A percentile compares a stretch with the other conserved stretches of the same genome.
These are phyloP conservation scores for Iris pallida DNA, from an alignment of 116 monocot species.

Conservation along the genomic window DNA sequence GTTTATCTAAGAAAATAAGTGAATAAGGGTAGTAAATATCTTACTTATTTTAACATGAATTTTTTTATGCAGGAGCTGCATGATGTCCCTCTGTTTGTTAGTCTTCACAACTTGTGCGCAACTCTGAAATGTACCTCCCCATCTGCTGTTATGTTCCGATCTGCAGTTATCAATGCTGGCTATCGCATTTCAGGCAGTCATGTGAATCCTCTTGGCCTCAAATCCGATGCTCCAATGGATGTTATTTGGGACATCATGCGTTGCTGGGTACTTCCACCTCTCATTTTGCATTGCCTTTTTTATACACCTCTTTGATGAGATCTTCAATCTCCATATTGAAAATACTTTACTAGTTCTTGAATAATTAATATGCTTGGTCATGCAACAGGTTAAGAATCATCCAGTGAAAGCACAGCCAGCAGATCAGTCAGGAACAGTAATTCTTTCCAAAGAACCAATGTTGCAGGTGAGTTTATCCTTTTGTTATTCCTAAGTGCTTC, in stretches of 20 bases:
- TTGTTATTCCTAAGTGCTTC: neutral
- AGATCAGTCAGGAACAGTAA: slow-evolving; percentile 81
- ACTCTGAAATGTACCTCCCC: slow-evolving; percentile 87
- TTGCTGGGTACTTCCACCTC: slow-evolving; percentile 55
- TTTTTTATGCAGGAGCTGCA: slow-evolving; percentile 52
- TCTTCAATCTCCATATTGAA: neutral
- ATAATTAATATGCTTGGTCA: neutral
- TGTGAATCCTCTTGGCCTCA: slow-evolving; percentile 75
- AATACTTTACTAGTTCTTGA: neutral
- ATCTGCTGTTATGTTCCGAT: slow-evolving; percentile 67
- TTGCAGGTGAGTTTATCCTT: slow-evolving; percentile 49
- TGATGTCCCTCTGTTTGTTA: slow-evolving; percentile 83
- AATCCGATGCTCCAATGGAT: slow-evolving; percentile 84
- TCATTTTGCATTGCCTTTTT: neutral
- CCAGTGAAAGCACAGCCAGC: slow-evolving; percentile 72
- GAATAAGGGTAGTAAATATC: too few relatives aligned
- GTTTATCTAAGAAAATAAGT: too few relatives aligned
- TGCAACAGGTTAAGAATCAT: slow-evolving; percentile 71
- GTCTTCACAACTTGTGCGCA: slow-evolving; percentile 69
- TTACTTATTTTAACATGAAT: too few relatives aligned
- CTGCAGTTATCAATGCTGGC: slow-evolving; percentile 87
- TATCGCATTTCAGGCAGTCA: slow-evolving; percentile 82
- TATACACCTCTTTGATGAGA: neutral
- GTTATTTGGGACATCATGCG: slow-evolving; percentile 96
- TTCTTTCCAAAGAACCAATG: slow-evolving; percentile 75